Evolutionary conservation across 257 asterid genomes (phyloP).

Genomic region (Thymus quinquecostatus): DNA sequence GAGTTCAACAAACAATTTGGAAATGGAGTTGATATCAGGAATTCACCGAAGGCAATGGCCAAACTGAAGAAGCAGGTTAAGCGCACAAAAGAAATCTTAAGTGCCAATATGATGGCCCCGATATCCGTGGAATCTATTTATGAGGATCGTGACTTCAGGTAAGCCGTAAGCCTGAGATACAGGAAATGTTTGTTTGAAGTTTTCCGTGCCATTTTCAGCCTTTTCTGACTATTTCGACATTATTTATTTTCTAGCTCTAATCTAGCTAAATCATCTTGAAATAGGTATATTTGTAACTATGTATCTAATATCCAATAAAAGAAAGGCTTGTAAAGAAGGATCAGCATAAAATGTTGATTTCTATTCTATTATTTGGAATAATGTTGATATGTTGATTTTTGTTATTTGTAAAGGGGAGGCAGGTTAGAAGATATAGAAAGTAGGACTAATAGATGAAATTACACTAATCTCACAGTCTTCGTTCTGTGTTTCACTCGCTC

Average conservation of each 20-base stretch:
- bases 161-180: slow-evolving; percentile 44
- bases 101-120: slow-evolving; percentile 94
- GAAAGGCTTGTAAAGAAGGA: background rate
- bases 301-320: background rate
- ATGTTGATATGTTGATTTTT: background rate
- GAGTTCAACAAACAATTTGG: slow-evolving; percentile 94
- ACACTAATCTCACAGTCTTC: background rate
- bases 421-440: background rate
- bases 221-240: slow-evolving; percentile 1
- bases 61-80: slow-evolving; percentile 96
- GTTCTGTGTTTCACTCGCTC: background rate
- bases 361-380: too few species aligned
- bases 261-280: background rate
- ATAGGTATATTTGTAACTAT: background rate
- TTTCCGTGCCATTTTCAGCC: slow-evolving; percentile 10
- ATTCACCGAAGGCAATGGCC: slow-evolving; percentile 93
- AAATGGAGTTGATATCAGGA: slow-evolving; percentile 76
- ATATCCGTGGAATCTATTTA: slow-evolving; percentile 92
- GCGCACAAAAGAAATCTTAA: slow-evolving; percentile 94
- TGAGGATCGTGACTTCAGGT: slow-evolving; percentile 95
- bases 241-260: background rate
- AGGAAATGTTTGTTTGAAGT: slow-evolving; percentile 5
- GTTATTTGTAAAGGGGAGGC: background rate
- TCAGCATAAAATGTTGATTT: background rate
- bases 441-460: background rate